Conservation (phyloP, 2,329 filamentous ascomycete genomes). For the Ceratocystis variospora region DNA sequence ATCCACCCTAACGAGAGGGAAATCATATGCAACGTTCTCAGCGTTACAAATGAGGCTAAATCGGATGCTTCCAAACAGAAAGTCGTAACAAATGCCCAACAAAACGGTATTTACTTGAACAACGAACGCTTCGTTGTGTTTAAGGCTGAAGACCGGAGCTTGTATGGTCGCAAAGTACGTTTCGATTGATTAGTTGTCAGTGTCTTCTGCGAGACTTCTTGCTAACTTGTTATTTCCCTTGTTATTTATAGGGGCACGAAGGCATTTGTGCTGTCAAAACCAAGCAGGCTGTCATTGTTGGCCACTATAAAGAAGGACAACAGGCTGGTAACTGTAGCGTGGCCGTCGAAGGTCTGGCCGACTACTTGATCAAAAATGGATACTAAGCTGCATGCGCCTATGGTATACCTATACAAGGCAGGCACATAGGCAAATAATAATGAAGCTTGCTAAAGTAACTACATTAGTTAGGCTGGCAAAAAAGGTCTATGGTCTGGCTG, state of each 20-base stretch:
- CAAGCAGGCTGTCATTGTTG: constrained; percentile 73
- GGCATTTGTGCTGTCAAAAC: constrained; percentile 79
- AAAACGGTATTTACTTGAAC: constrained; percentile 58
- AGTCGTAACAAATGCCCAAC: too few species aligned
- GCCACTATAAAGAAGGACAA: constrained; percentile 64
- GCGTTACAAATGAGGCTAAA: too few species aligned
- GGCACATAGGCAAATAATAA: background rate
- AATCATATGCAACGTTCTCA: constrained; percentile 40
- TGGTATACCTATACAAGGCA: background rate
- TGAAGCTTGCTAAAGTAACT: background rate
- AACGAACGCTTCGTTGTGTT: constrained; percentile 68
- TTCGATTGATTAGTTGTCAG: background rate
- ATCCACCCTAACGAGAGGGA: constrained; percentile 41
- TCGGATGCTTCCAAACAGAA: too few species aligned
- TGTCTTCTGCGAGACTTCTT: background rate
- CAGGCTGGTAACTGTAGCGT: constrained; percentile 62
- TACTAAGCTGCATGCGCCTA: constrained; percentile 45
- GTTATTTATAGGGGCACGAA: constrained; percentile 46
- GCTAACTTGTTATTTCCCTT: background rate
- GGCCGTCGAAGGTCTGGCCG: constrained; percentile 69
- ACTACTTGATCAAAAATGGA: constrained; percentile 67
- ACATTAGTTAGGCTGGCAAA: background rate
- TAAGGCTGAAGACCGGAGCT: constrained; percentile 59
- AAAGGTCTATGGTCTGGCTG: background rate
- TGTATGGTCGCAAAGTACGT: constrained; percentile 76